Conservation (phyloP, 352 stramenopile genomes). For the Phytophthora melonis region DNA sequence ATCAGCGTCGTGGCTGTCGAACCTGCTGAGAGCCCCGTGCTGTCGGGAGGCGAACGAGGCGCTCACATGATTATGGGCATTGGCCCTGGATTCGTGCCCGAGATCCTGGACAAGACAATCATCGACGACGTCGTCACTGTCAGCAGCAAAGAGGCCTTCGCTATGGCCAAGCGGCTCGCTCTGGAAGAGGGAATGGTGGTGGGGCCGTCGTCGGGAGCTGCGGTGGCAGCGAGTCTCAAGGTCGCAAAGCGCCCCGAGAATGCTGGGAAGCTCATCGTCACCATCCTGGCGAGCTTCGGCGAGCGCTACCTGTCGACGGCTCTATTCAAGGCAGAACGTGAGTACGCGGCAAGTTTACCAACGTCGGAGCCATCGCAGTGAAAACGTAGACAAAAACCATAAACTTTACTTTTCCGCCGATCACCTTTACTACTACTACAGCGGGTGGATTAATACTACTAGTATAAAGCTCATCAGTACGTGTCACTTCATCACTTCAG, state of each 20-base stretch:
- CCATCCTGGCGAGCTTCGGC: slow-evolving; percentile 92
- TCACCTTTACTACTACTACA: too few species aligned
- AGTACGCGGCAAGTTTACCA: slow-evolving; percentile 66
- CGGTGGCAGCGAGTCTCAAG: slow-evolving; percentile 80
- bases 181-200: slow-evolving; percentile 87
- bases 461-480: too few species aligned
- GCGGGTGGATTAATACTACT: too few species aligned
- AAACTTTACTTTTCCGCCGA: too few species aligned
- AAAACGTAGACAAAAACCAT: too few species aligned
- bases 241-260: slow-evolving; percentile 83
- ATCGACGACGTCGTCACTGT: slow-evolving; percentile 91
- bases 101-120: slow-evolving; percentile 77
- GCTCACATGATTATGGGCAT: slow-evolving; percentile 89
- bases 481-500: too few species aligned
- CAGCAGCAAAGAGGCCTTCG: slow-evolving; percentile 84
- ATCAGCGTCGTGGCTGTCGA: slow-evolving; percentile 86
- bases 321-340: slow-evolving; percentile 78
- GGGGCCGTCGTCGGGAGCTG: slow-evolving; percentile 83
- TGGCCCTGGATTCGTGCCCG: slow-evolving; percentile 79
- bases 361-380: slow-evolving; percentile 34
- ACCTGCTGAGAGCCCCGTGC: slow-evolving; percentile 78
- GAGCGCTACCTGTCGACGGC: slow-evolving; percentile 86
- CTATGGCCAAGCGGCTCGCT: slow-evolving; percentile 84
- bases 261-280: slow-evolving; percentile 89
- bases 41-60: slow-evolving; percentile 75